Evolutionary conservation across 108 stramenopile genomes (phyloP), one percentile per base, ranked within the genome.

Genomic region (Aurantiochytrium sp.): DNA sequence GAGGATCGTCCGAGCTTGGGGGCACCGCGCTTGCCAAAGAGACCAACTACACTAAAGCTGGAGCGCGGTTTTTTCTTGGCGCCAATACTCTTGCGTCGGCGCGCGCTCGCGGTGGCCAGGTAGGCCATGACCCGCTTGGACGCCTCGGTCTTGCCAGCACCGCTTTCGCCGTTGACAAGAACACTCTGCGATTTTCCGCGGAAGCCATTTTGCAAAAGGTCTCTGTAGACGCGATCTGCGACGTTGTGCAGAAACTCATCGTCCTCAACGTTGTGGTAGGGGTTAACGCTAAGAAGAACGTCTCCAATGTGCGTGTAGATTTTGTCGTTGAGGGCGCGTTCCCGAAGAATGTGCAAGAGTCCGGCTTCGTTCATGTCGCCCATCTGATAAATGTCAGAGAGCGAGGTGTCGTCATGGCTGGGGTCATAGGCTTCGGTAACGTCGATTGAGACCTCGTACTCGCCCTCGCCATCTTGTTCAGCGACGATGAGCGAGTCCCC

Each of bases 231-330:
- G 42, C 72, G 23, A 53, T 88, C 49, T 23, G 91, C 92, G 25
- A 92, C 35, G 60, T 88, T 89, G 73, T 92, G 90, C n/a, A 90
- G 92, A 5, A 44, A 18, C 53, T 28, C 5, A 12, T 83, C 58
- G 42, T 89, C 88, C 47, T 59, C 76, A n/a, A 88, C 25, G 19
- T 28, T 4, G 64, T 89, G 87, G 88, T 91, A 93, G 14, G 93
- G 93, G 88, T 93, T 93, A 6, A 92, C 23, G 8, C 91, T 90
- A 8, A 93, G 60, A 35, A 93, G 88, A 1, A 93, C 88, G 21
- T 91, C 91, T 5, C 93, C 93, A n/a, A 83, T 92, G 25, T 45
- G 45, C 19, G 93, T 92, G 89, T 93, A 93, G 53, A 93, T 93
- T 19, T 87, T 42, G 87, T 93, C 91, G 51, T 18, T 72, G 35